Evolutionary conservation across 2,329 filamentous ascomycete genomes (phyloP).

Genomic region (Cylindrodendrum hubeiense): DNA sequence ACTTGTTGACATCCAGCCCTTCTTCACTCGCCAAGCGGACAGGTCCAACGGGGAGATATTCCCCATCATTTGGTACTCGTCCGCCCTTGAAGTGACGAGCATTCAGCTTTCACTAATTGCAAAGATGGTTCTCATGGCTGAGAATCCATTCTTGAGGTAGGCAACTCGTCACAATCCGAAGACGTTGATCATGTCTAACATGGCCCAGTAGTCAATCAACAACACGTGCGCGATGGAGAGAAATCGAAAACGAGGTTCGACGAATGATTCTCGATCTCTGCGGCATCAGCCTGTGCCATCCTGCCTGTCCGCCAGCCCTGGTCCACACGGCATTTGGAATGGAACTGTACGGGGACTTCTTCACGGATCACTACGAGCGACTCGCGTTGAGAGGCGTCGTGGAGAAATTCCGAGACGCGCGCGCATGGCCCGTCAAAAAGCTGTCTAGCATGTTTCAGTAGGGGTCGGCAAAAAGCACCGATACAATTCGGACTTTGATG

Average conservation of each 20-base stretch:
- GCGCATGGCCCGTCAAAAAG: slow-evolving; percentile 55
- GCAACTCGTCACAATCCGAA: slow-evolving; percentile 4
- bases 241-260: slow-evolving; percentile 54
- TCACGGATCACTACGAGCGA: slow-evolving; percentile 55
- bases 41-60: slow-evolving; percentile 55
- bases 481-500: not conserved
- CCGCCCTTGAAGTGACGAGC: slow-evolving; percentile 55
- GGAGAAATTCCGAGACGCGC: slow-evolving; percentile 58
- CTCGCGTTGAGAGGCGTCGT: slow-evolving; percentile 53
- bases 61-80: slow-evolving; percentile 54
- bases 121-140: slow-evolving; percentile 54
- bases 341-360: slow-evolving; percentile 57
- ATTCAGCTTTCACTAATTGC: slow-evolving; percentile 55
- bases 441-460: slow-evolving; percentile 52
- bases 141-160: slow-evolving; percentile 53
- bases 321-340: slow-evolving; percentile 56
- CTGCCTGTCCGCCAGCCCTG: slow-evolving; percentile 52
- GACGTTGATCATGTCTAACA: slow-evolving; percentile 20
- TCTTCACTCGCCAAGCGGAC: slow-evolving; percentile 50
- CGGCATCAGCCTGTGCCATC: slow-evolving; percentile 55
- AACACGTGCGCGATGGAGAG: slow-evolving; percentile 49
- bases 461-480: not conserved
- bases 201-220: slow-evolving; percentile 41
- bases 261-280: slow-evolving; percentile 54
- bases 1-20: slow-evolving; percentile 48